Conservation (phyloP, 768 basidiomycete species). For the Rhizopogon vesiculosus region DNA sequence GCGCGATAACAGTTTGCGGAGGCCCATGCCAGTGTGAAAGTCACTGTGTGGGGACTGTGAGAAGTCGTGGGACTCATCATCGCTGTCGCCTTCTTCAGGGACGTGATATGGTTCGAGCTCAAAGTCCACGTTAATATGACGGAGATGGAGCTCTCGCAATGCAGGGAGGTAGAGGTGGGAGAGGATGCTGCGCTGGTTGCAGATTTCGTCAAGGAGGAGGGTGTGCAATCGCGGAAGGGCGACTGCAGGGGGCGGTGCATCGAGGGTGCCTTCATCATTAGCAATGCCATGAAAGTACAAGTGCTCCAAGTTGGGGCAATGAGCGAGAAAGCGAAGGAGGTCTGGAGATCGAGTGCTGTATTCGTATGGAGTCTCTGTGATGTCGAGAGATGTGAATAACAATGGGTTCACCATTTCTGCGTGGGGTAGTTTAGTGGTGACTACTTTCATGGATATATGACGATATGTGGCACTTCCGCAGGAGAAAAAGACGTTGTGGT, state of each 20-base stretch:
- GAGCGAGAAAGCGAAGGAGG: conserved; percentile 56
- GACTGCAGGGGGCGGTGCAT: conserved; percentile 34
- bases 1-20: conserved; percentile 58
- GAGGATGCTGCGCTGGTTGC: conserved; percentile 59
- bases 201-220: conserved; percentile 53
- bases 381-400: conserved; percentile 51
- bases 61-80: conserved; percentile 69
- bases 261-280: conserved; percentile 34
- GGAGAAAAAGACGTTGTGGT: conserved; percentile 23
- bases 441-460: conserved; percentile 43
- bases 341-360: conserved; percentile 39
- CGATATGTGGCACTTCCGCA: conserved; percentile 32
- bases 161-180: conserved; percentile 59
- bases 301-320: conserved; percentile 56
- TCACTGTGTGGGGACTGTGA: conserved; percentile 78
- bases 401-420: conserved; percentile 40
- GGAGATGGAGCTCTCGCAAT: conserved; percentile 56
- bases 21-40: conserved; percentile 75
- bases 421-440: conserved; percentile 46
- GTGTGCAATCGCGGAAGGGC: conserved; percentile 55
- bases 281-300: conserved; percentile 55
- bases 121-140: conserved; percentile 64
- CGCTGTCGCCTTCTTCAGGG: conserved; percentile 62
- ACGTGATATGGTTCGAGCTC: conserved; percentile 24
- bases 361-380: conserved; percentile 44